phyloP scores from a whole-genome alignment of 176 grass and related monocot genomes.

The Cenchrus fungigraminus region DNA sequence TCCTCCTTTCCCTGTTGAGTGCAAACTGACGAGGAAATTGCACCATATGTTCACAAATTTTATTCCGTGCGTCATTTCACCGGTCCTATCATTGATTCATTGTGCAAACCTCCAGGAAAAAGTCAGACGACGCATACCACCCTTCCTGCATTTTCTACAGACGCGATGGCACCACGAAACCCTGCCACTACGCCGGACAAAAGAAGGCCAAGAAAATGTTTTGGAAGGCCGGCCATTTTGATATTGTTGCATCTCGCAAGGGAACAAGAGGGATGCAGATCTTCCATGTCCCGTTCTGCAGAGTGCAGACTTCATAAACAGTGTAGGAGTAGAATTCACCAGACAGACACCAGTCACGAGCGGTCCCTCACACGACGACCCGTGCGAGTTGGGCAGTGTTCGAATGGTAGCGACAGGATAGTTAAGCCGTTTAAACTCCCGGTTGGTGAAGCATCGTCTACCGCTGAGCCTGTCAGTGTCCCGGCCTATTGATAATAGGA shows the following conservation, averaged over 20 bases:
- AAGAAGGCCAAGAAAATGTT: conserved; percentile 24
- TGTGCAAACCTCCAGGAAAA: not conserved
- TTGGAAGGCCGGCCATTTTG: not conserved
- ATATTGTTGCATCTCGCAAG: not conserved
- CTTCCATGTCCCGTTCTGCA: conserved; percentile 39
- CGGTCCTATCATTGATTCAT: conserved; percentile 11
- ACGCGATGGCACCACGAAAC: not conserved
- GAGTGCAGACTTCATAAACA: not conserved
- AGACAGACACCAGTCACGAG: not conserved
- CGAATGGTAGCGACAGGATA: conserved; percentile 25
- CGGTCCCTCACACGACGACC: not conserved
- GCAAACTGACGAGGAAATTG: conserved; percentile 17
- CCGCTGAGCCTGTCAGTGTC: conserved; percentile 28
- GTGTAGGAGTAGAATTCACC: not conserved
- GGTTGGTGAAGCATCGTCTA: conserved; percentile 37
- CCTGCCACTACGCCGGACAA: conserved; percentile 14
- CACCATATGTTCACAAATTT: not conserved
- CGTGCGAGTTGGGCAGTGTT: not conserved
- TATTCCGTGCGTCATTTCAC: not conserved
- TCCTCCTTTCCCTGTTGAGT: not conserved
- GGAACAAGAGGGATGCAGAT: not conserved
- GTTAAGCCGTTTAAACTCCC: conserved; percentile 31
- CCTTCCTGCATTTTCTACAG: conserved; percentile 10
- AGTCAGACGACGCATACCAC: not conserved
- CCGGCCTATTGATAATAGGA: conserved; percentile 14